These are phyloP conservation scores for Saturnispora gosingensis DNA, from an alignment of 805 yeast genomes.

Conservation along the genomic window DNA sequence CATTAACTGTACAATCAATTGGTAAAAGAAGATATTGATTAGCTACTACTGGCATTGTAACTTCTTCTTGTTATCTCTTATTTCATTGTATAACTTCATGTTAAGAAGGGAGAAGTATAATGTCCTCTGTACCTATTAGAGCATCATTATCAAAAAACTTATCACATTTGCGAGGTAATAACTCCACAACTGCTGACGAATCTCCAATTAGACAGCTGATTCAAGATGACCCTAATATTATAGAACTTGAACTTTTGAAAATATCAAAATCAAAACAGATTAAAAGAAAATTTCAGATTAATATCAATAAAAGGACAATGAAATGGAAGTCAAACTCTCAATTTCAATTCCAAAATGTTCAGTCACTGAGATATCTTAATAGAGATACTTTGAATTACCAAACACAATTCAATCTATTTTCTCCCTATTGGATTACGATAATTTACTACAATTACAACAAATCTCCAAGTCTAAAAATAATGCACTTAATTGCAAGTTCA, in stretches of 20 bases:
- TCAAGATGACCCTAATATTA: slow-evolving; percentile 4
- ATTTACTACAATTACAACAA: slow-evolving; percentile 54
- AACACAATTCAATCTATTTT: slow-evolving; percentile 70
- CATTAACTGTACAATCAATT: neutral
- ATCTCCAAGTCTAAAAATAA: slow-evolving; percentile 45
- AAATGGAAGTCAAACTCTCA: slow-evolving; percentile 47
- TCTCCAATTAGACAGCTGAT: slow-evolving; percentile 2
- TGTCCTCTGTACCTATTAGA: slow-evolving; percentile 1
- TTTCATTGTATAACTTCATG: neutral
- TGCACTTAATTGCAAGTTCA: slow-evolving; percentile 65
- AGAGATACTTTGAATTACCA: slow-evolving; percentile 79
- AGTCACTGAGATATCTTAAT: slow-evolving; percentile 48
- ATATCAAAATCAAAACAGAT: slow-evolving; percentile 64
- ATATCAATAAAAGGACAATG: slow-evolving; percentile 44
- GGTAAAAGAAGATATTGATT: neutral
- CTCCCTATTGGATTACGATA: slow-evolving; percentile 76
- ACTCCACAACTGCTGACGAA: neutral
- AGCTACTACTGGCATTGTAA: neutral
- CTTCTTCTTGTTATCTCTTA: neutral
- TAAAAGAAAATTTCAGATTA: slow-evolving; percentile 46
- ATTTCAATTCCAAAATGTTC: slow-evolving; percentile 52
- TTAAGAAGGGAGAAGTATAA: neutral
- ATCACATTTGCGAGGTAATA: neutral
- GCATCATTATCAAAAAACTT: slow-evolving; percentile 1
- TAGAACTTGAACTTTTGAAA: slow-evolving; percentile 55